These are phyloP conservation scores for Blastobotrys elegans DNA, from an alignment of 1,139 yeast genomes.

Conservation along the genomic window DNA sequence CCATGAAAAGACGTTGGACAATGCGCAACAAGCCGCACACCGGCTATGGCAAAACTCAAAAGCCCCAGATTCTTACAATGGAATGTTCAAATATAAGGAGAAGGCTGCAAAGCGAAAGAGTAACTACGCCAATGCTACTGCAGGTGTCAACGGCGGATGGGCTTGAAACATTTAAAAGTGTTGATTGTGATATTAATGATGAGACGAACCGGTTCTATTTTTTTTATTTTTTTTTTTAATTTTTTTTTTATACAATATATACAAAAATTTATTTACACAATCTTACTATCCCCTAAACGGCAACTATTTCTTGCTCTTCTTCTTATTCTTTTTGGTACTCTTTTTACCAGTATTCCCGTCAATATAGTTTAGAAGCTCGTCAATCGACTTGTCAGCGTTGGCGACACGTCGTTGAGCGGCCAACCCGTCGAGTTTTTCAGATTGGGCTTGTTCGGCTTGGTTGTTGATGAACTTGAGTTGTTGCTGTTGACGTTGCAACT, in stretches of 20 bases:
- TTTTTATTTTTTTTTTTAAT: no score
- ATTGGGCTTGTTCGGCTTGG: not conserved
- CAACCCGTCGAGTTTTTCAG: slow-evolving; percentile 4
- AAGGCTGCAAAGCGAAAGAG: slow-evolving; percentile 3
- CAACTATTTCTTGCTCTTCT: slow-evolving; percentile 13
- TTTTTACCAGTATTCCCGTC: slow-evolving; percentile 25
- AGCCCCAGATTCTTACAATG: slow-evolving; percentile 18
- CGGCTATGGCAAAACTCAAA: slow-evolving; percentile 21
- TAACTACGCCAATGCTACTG: slow-evolving; percentile 8
- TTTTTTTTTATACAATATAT: not conserved
- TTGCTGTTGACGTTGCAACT: slow-evolving; percentile 4
- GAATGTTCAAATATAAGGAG: slow-evolving; percentile 12
- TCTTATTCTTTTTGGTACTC: slow-evolving; percentile 13
- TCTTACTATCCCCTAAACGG: not conserved
- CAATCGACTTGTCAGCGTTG: slow-evolving; percentile 28
- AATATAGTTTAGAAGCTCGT: slow-evolving; percentile 35
- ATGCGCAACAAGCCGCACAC: slow-evolving; percentile 19
- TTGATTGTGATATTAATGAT: no score
- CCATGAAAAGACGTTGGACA: slow-evolving; percentile 18
- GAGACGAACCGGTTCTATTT: no score
- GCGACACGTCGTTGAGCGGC: slow-evolving; percentile 8
- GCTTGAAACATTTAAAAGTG: slow-evolving; percentile 7
- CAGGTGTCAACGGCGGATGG: slow-evolving; percentile 16
- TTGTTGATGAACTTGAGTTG: not conserved
- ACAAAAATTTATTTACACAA: not conserved